Evolutionary conservation across 2,329 filamentous ascomycete species (phyloP), one percentile per base, ranked within the genome.

Genomic region (Cladosporium sp.): DNA sequence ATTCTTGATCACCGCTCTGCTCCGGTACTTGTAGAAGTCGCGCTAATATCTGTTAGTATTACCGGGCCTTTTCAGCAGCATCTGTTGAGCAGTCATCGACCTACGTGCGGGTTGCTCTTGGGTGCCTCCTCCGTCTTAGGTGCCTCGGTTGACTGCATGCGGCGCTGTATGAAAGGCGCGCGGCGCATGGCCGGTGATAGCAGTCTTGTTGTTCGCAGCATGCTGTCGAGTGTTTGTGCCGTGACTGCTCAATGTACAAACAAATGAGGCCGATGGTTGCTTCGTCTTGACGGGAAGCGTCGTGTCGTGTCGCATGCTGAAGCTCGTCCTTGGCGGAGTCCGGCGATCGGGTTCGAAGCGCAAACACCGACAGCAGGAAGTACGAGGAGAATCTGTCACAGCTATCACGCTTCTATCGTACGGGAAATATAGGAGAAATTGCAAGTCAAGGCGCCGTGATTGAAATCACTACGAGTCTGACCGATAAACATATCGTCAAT

Each of bases 1-100:
- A 55, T 85, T 85, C 75, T 91, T 93, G 54, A 83, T 80, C 45
- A 93, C 78, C 2, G 90, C 89, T 1, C 87, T 80, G 37, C 85
- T 84, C 68, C 91, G 91, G 13, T 83, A 84, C 68, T 84, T 86
- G 78, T 91, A 93, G 75, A 92, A 92, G 47, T 80, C 56, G 25
- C 56, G 48, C 56, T 58, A n/a, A 2, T 25, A 8, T 35, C 9
- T 7, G 3, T 45, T 22, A 42, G 22, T 13, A 2, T 6, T 3
- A 12, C 17, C 25, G 6, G 17, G n/a, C 32, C n/a, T n/a, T n/a
- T n/a, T n/a, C 4, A 34, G n/a, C 2, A n/a, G 24, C 2, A 1
- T 44, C 20, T 10, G 22, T 9, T 4, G 61, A 60, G 3, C 69
- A 39, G 34, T 28, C 39, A 1, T 36, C 4, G 35, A 59, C 52